phyloP scores from a whole-genome alignment of 139 green algal genomes.

The Bryopsis sp. region DNA sequence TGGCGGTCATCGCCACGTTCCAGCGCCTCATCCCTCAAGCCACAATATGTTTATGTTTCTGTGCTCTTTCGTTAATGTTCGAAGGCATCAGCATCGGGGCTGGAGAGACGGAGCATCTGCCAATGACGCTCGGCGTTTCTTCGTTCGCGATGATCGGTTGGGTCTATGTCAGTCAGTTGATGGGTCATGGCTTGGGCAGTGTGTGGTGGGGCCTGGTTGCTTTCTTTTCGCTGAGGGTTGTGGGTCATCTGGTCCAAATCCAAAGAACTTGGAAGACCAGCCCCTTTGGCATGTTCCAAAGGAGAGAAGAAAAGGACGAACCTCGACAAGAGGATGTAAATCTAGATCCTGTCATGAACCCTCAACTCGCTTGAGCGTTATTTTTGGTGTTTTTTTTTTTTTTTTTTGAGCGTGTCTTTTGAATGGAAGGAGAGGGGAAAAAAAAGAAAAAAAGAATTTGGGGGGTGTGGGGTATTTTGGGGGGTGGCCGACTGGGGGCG shows the following conservation, averaged over 20 bases:
- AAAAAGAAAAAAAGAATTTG: too few species aligned
- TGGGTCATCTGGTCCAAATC: neutral
- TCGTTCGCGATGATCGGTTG: neutral
- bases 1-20: neutral
- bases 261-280: neutral
- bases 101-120: slow-evolving; percentile 10
- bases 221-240: neutral
- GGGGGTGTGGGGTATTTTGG: too few species aligned
- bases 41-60: neutral
- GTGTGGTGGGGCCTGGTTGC: neutral
- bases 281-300: too few species aligned
- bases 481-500: too few species aligned
- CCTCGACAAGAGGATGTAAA: too few species aligned
- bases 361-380: too few species aligned
- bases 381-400: too few species aligned
- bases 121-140: neutral
- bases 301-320: too few species aligned
- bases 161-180: neutral
- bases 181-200: neutral
- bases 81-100: slow-evolving; percentile 12
- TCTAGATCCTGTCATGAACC: too few species aligned
- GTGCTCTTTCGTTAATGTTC: neutral
- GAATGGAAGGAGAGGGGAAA: too few species aligned
- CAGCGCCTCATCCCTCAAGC: neutral
- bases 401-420: too few species aligned